A percentile compares a stretch with the other conserved stretches of the same genome.
Evolutionary conservation across 2,329 filamentous ascomycete species (phyloP).

Genomic region (Huntiella omanensis): DNA sequence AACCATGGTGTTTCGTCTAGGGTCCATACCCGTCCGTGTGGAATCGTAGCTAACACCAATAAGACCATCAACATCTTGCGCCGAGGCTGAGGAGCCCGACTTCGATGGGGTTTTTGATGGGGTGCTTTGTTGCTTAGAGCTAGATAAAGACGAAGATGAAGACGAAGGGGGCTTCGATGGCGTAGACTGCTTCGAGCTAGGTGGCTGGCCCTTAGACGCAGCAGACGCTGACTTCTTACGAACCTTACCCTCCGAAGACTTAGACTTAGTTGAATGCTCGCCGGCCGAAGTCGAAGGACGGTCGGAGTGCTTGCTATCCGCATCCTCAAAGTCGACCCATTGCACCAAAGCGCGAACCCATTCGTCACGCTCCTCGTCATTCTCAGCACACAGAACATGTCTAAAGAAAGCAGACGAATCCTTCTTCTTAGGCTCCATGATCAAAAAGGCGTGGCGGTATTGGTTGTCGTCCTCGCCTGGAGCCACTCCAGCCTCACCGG

Average conservation of each 20-base stretch:
- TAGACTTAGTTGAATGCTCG: constrained; percentile 14
- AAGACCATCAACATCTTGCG: constrained; percentile 26
- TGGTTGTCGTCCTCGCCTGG: constrained; percentile 78
- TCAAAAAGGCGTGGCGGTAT: constrained; percentile 88
- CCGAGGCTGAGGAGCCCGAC: constrained; percentile 15
- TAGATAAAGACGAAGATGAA: no score
- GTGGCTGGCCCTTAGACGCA: neutral
- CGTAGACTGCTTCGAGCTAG: no score
- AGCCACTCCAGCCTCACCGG: neutral
- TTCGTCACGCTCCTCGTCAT: constrained; percentile 72
- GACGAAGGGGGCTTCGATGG: no score
- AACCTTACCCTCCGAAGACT: constrained; percentile 11
- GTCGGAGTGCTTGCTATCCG: constrained; percentile 18
- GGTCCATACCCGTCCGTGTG: constrained; percentile 22
- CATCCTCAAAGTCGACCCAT: constrained; percentile 61
- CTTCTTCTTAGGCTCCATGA: constrained; percentile 90
- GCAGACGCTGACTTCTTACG: constrained; percentile 13
- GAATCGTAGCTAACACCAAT: constrained; percentile 41
- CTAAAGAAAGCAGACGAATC: constrained; percentile 75
- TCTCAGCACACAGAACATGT: constrained; percentile 91
- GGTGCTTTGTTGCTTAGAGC: neutral
- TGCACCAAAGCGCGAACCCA: constrained; percentile 85
- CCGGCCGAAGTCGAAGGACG: constrained; percentile 10
- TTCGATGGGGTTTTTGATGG: constrained; percentile 12
- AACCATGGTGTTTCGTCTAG: constrained; percentile 20